Evolutionary conservation across 768 basidiomycete species (phyloP).

Genomic region (Psilocybe subaeruginosa): DNA sequence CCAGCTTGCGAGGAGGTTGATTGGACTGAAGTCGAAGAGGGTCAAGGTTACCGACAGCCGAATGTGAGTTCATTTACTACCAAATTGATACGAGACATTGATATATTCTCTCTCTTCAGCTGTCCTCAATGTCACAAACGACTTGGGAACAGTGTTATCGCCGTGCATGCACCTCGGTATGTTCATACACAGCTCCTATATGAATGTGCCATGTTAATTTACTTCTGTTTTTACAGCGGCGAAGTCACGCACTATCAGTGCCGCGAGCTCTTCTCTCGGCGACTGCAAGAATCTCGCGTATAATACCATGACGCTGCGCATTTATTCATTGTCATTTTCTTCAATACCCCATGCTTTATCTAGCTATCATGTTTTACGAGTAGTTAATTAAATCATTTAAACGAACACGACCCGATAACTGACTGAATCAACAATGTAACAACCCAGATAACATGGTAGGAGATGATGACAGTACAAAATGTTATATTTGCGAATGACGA

Average conservation of each 20-base stretch:
- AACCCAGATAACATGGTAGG: not conserved
- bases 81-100: not conserved
- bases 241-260: slow-evolving; percentile 98
- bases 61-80: slow-evolving; percentile 65
- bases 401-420: too few relatives aligned
- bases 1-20: slow-evolving; percentile 70
- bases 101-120: slow-evolving; percentile 42
- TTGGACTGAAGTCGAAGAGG: slow-evolving; percentile 76
- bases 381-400: too few relatives aligned
- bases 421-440: not conserved
- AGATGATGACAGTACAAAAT: not conserved
- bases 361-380: not conserved
- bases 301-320: slow-evolving; percentile 12
- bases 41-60: slow-evolving; percentile 92
- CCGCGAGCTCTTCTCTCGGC: slow-evolving; percentile 77
- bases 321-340: not conserved
- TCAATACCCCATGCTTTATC: not conserved
- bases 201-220: not conserved
- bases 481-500: not conserved
- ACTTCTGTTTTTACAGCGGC: slow-evolving; percentile 54
- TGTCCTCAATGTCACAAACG: slow-evolving; percentile 97
- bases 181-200: slow-evolving; percentile 23
- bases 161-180: slow-evolving; percentile 87
- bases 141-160: slow-evolving; percentile 90
- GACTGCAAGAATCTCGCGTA: slow-evolving; percentile 44